These are phyloP conservation scores for Asterophora parasitica DNA, from an alignment of 768 basidiomycete genomes.

Conservation along the genomic window DNA sequence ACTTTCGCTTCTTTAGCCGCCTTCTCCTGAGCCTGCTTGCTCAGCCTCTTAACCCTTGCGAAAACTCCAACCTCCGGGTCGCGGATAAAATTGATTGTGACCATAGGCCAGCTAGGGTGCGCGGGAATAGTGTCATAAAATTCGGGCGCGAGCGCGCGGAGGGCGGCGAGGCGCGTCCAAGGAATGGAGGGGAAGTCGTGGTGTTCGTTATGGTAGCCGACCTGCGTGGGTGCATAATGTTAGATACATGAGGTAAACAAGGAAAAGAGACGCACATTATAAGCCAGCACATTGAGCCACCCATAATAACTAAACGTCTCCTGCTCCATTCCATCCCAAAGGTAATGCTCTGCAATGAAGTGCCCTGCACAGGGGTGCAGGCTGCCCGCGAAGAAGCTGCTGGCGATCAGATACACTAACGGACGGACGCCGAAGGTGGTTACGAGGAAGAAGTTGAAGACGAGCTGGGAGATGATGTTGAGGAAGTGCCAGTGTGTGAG, in stretches of 20 bases:
- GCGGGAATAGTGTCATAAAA: slow-evolving; percentile 86
- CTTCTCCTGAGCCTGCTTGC: slow-evolving; percentile 24
- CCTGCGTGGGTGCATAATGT: slow-evolving; percentile 38
- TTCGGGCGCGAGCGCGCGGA: slow-evolving; percentile 82
- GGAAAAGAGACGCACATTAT: slow-evolving; percentile 62
- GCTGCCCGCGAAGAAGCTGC: slow-evolving; percentile 95
- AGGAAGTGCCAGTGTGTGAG: slow-evolving; percentile 81
- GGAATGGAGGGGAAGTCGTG: slow-evolving; percentile 97
- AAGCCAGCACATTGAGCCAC: slow-evolving; percentile 81
- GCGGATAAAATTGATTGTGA: slow-evolving; percentile 90
- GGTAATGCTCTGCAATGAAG: slow-evolving; percentile 96
- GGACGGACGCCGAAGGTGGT: slow-evolving; percentile 37
- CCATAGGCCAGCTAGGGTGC: slow-evolving; percentile 93
- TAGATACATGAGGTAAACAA: background rate
- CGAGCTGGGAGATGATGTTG: slow-evolving; percentile 67
- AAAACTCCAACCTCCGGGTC: slow-evolving; percentile 87
- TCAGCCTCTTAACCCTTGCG: slow-evolving; percentile 75
- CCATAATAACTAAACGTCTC: slow-evolving; percentile 99
- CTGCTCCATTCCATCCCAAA: slow-evolving; percentile 88
- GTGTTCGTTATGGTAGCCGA: slow-evolving; percentile 99
- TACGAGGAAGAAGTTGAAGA: slow-evolving; percentile 69
- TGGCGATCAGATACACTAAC: slow-evolving; percentile 78
- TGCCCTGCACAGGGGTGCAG: slow-evolving; percentile 95
- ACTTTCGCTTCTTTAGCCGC: background rate
- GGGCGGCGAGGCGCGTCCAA: slow-evolving; percentile 88